These are phyloP conservation scores for Xylariaceae sp. DNA, from an alignment of 2,329 filamentous ascomycete species.

Conservation along the genomic window DNA sequence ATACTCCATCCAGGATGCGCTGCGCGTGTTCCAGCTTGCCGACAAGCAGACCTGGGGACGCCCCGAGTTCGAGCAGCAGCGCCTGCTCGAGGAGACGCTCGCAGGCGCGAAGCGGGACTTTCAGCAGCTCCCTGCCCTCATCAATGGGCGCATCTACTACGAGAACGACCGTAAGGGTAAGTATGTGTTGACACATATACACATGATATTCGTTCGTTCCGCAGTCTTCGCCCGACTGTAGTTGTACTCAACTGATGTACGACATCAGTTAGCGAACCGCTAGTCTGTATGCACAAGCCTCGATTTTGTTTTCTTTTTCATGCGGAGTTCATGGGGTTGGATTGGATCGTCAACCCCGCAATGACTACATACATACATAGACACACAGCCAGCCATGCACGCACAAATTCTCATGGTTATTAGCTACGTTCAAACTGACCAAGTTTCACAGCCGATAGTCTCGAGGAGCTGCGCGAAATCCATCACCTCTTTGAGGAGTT, in stretches of 20 bases:
- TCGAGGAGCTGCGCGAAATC: slow-evolving; percentile 46
- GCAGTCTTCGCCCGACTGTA: too few relatives aligned
- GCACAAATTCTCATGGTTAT: background rate
- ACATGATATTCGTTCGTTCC: too few relatives aligned
- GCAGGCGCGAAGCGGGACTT: slow-evolving; percentile 58
- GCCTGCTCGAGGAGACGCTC: slow-evolving; percentile 49
- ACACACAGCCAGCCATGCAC: background rate
- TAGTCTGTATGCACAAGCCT: too few relatives aligned
- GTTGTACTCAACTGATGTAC: too few relatives aligned
- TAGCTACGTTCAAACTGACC: slow-evolving; percentile 6
- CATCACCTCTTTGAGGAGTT: slow-evolving; percentile 44
- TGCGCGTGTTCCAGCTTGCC: slow-evolving; percentile 51
- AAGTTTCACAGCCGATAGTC: slow-evolving; percentile 42
- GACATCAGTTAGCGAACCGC: too few relatives aligned
- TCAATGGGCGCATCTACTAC: slow-evolving; percentile 54
- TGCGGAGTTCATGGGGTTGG: too few relatives aligned
- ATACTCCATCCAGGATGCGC: slow-evolving; percentile 46
- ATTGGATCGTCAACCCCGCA: background rate
- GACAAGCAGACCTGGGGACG: slow-evolving; percentile 55
- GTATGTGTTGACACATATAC: slow-evolving; percentile 24
- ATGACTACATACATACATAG: background rate
- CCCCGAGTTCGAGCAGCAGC: slow-evolving; percentile 56
- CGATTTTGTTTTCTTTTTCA: too few relatives aligned
- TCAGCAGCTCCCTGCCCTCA: slow-evolving; percentile 50
- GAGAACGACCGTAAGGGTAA: slow-evolving; percentile 51